These are phyloP conservation scores for Nothophoma quercina DNA, from an alignment of 2,329 filamentous ascomycete genomes.

Conservation along the genomic window DNA sequence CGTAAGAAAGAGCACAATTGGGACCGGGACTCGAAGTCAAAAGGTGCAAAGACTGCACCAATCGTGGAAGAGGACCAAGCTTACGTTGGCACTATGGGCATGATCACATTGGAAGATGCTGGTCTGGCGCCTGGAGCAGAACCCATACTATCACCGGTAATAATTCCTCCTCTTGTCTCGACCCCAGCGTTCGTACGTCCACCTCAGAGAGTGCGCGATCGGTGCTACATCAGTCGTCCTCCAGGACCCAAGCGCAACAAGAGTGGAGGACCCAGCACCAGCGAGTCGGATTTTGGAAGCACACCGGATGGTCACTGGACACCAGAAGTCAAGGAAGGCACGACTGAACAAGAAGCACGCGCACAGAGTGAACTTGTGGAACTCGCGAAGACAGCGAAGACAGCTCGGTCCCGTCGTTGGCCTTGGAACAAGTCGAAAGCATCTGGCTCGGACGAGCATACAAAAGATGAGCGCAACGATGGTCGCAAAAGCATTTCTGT, in stretches of 20 bases:
- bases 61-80: constrained; percentile 21
- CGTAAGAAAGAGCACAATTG: constrained; percentile 21
- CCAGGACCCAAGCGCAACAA: constrained; percentile 12
- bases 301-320: constrained; percentile 19
- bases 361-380: constrained; percentile 25
- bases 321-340: constrained; percentile 5
- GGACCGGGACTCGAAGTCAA: constrained; percentile 3
- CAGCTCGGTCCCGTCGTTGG: constrained; percentile 27
- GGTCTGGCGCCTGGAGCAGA: background rate
- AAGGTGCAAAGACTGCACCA: constrained; percentile 15
- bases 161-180: constrained; percentile 2
- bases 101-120: background rate
- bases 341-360: constrained; percentile 16
- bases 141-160: background rate
- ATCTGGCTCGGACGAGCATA: constrained; percentile 8
- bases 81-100: background rate
- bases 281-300: constrained; percentile 19
- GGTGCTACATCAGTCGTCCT: constrained; percentile 21
- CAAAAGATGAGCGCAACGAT: background rate
- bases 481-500: constrained; percentile 17
- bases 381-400: constrained; percentile 21
- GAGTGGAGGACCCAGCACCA: constrained; percentile 22
- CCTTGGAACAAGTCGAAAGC: constrained; percentile 21
- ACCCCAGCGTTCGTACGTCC: constrained; percentile 19
- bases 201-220: constrained; percentile 18